Evolutionary conservation across 1,284 basidiomycete species (phyloP), one percentile per base, ranked within the genome.

Genomic region (Marasmius fiardii): DNA sequence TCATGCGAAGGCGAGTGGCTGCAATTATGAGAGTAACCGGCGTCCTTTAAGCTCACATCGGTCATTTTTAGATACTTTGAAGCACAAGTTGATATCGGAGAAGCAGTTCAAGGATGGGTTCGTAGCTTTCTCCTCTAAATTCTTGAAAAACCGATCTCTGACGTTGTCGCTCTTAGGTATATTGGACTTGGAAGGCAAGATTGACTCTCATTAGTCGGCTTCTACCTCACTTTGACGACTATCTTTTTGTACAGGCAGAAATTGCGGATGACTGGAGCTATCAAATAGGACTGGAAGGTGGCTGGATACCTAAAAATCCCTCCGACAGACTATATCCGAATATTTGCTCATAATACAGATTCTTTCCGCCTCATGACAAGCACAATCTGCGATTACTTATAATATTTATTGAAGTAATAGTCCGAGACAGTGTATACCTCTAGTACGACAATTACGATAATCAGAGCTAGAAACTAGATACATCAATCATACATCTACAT

Each of bases 151-250:
- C 24, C 11, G 37, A 8, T 10, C 21, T 31, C 2, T 10, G 6
- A 26, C 26, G 26, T 18, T 34, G 18, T 31, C 47, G 21, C 26
- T 18, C 33, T 5, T 20, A 58, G 57, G 41, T 89, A n/a, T 88
- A 80, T 67, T 92, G 90, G 90, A 83, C 88, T 11, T 92, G 89
- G 88, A 90, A 90, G 80, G 86, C 83, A 49, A 6, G 18, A 33
- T 51, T 56, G 23, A 35, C 18, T 47, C 34, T 54, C 41, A 20
- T 54, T 56, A 18, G 31, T 14, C 28, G 5, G 10, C 10, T 10
- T 31, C 4, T 10, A 31, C 28, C 10, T 31, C 56, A 34, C 31
- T 47, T 51, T 20, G 10, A 49, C 43, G 39, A n/a, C 51, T n/a
- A 58, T 39, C 33, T 59, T 51, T 53, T 61, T 28, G 16, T 24